Percentiles rank a stretch among this genome's conserved stretches.
Conservation (phyloP, 2,329 filamentous ascomycete genomes). For the Helotiales sp. region DNA sequence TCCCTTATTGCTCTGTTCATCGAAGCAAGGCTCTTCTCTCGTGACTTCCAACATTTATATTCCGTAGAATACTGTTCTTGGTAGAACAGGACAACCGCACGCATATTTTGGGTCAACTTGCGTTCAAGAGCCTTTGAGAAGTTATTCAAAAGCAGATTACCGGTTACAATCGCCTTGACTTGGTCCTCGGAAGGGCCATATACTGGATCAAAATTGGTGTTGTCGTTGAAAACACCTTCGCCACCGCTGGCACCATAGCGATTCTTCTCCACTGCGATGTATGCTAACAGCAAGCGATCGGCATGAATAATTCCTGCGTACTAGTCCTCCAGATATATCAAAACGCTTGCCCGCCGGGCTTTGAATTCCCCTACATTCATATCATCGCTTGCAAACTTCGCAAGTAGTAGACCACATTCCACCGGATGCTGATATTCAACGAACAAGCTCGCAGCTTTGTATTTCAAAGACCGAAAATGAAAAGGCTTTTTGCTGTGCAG, state of each 20-base stretch:
- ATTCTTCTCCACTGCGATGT: not conserved
- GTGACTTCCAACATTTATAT: no score
- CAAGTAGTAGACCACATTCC: not conserved
- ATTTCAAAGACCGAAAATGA: no score
- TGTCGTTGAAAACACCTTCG: not conserved
- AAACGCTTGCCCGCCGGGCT: not conserved
- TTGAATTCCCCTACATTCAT: not conserved
- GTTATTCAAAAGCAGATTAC: not conserved
- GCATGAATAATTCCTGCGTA: not conserved
- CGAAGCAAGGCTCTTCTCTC: not conserved
- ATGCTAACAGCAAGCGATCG: not conserved
- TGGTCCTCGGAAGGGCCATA: not conserved
- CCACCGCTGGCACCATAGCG: not conserved
- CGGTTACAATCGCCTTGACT: not conserved
- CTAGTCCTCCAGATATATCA: constrained; percentile 2
- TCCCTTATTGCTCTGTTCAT: not conserved
- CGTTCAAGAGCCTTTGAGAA: not conserved
- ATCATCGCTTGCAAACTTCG: constrained; percentile 1
- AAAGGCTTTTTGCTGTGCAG: no score
- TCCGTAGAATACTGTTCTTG: no score
- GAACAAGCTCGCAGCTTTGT: no score
- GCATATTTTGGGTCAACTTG: not conserved
- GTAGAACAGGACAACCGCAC: not conserved
- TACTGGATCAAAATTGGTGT: not conserved
- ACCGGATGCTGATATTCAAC: no score